Conservation (phyloP, 2,329 filamentous ascomycete species). For the Penicillium hordei region DNA sequence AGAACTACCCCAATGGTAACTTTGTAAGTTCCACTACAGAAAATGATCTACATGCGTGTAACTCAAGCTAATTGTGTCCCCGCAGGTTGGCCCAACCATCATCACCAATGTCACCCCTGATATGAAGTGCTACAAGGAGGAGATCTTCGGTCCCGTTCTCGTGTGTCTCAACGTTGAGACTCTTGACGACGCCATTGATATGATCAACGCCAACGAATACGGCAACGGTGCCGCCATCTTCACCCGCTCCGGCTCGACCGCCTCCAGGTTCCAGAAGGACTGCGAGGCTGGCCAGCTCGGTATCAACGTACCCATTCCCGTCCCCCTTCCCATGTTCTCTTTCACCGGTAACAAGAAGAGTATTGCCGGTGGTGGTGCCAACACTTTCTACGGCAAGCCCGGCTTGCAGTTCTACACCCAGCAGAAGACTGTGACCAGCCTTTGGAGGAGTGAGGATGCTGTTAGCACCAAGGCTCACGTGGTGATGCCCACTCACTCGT, state of each 20-base stretch:
- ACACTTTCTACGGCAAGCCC: constrained; percentile 91
- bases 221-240: constrained; percentile 68
- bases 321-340: constrained; percentile 62
- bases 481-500: constrained; percentile 75
- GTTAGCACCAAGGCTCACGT: constrained; percentile 81
- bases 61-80: neutral
- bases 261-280: constrained; percentile 62
- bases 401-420: constrained; percentile 96
- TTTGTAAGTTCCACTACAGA: constrained; percentile 50
- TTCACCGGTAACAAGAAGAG: constrained; percentile 80
- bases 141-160: constrained; percentile 67
- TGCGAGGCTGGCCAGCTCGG: constrained; percentile 67
- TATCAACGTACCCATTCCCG: constrained; percentile 67
- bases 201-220: constrained; percentile 67
- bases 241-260: constrained; percentile 61
- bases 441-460: constrained; percentile 86
- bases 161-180: constrained; percentile 61
- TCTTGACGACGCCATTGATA: constrained; percentile 61
- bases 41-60: neutral
- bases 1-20: constrained; percentile 66
- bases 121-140: constrained; percentile 66
- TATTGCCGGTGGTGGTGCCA: constrained; percentile 86
- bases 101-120: constrained; percentile 65
- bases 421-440: constrained; percentile 91
- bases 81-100: constrained; percentile 61